Base-by-base conservation (phyloP, 176 grass and related monocot genomes). In the Avena eriantha region DNA sequence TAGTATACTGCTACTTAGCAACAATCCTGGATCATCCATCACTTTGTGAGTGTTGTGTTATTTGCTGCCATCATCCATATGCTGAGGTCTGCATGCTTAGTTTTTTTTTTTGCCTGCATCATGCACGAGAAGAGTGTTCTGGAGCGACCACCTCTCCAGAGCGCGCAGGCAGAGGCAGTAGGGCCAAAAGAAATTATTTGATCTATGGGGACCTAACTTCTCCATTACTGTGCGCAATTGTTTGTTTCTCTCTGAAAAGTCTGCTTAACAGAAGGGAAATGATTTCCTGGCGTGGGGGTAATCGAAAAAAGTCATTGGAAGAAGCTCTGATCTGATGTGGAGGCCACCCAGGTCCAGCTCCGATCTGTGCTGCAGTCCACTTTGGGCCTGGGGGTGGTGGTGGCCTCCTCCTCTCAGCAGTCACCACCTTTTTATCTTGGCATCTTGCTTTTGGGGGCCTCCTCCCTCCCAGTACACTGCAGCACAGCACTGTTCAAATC, bases 361-460 rank as follows among this genome's bases (percentile, higher is more conserved):
- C 81, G 63, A 76, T 84, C 84, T 79, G 80, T 56, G 89, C 69
- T 76, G 85, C 47, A 69, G 88, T 82, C 89, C 89, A 91, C 89
- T 91, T 80, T 64, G 79, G 60, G 33, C 16, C 49, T 45, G 80
- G 22, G 76, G 24, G 33, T 83, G 74, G 88, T 49, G 73, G 73
- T 76, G 73, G 73, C 73, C 73, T 76, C 72, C 66, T 69, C 83
- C 80, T 66, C 82, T 74, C 84, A 77, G 18, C 69, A 26, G 18
- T 50, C 70, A 65, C 43, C 36, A 59, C 85, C 69, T 91, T 88
- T 88, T 79, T 23, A 64, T 55, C 70, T 91, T 88, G 90, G 90
- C 86, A 70, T 82, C 82, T 91, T 78, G 43, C 90, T 78, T 85
- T 88, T 91, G 86, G 90, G 84, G 48, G 71, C 53, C 70, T 91